phyloP scores from a whole-genome alignment of 768 basidiomycete species.

The Strobilomyces echinocephalus region DNA sequence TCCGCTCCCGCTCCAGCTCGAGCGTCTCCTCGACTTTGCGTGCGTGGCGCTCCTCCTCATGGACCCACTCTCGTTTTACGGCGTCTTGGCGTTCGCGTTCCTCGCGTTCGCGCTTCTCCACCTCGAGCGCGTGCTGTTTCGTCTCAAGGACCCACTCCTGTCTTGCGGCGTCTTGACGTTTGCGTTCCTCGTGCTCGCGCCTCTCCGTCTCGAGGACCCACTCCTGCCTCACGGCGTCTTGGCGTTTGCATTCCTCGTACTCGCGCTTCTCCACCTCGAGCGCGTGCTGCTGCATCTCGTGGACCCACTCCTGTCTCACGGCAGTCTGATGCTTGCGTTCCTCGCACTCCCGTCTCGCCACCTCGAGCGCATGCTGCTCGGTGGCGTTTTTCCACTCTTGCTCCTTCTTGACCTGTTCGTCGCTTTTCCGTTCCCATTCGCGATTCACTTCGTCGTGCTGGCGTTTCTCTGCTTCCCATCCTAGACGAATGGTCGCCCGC shows the following conservation, averaged over 20 bases:
- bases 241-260: constrained; percentile 5
- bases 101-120: constrained; percentile 1
- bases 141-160: constrained; percentile 5
- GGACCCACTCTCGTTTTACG: background rate
- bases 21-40: background rate
- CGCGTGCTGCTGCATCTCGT: background rate
- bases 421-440: constrained; percentile 3
- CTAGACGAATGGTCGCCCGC: background rate
- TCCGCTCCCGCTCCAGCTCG: background rate
- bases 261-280: background rate
- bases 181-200: background rate
- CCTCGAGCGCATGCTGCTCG: constrained; percentile 3
- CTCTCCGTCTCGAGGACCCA: constrained; percentile 7
- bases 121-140: background rate
- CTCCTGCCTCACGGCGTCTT: background rate
- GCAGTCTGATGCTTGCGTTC: background rate
- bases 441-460: background rate
- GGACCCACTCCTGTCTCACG: background rate
- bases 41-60: background rate
- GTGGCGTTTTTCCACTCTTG: background rate
- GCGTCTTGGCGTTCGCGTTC: background rate
- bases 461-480: constrained; percentile 6
- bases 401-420: background rate
- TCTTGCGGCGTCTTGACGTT: constrained; percentile 2
- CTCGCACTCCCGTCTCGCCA: background rate